Evolutionary conservation across 306 rosid genomes (phyloP), one percentile per base, ranked within the genome.

Genomic region (Psophocarpus tetragonolobus): DNA sequence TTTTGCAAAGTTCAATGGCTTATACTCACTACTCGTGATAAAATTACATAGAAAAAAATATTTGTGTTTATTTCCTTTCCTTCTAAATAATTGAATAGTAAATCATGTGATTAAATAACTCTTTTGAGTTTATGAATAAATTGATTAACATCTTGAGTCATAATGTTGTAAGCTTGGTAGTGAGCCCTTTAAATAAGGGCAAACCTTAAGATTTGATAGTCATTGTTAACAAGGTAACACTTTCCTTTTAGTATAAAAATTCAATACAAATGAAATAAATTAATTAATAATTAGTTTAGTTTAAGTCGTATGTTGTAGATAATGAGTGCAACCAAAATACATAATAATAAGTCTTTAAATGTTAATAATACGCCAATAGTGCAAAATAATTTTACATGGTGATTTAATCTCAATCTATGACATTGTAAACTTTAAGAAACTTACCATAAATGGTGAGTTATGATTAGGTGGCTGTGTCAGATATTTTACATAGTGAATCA

Each of bases 41-140:
- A 63, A 85, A 68, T 89, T 85, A 79, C 81, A 88, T 54, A 89
- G 85, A 57, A 1, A 5, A 65, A 83, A 13, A 88, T 82, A 24
- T 89, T 90, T 48, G 87, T 85, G 17, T 81, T 84, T 56, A 84
- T 76, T 39, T 89, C 87, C 87, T 76, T 39, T 89, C 87, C 87
- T 87, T 47, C 73, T 89, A 87, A 47, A 80, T 82, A 48, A 33
- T 36, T 74, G 90, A 85, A 90, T 85, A 36, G 83, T 80, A 77
- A 82, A 85, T 38, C 80, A 88, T 83, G 74, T 83, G 87, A 80
- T 87, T 87, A 77, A 87, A 89, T 3, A 87, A 81, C 83, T 87
- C 91, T 77, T 76, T 80, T 24, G 86, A 83, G 41, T 85, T 84
- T 80, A 80, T 80, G 29, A 89, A 84, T 20, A 86, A 71, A 62